Evolutionary conservation across 208 protist species (phyloP), one percentile per base, ranked within the genome.

Genomic region (Endotrypanum monterogeii): DNA sequence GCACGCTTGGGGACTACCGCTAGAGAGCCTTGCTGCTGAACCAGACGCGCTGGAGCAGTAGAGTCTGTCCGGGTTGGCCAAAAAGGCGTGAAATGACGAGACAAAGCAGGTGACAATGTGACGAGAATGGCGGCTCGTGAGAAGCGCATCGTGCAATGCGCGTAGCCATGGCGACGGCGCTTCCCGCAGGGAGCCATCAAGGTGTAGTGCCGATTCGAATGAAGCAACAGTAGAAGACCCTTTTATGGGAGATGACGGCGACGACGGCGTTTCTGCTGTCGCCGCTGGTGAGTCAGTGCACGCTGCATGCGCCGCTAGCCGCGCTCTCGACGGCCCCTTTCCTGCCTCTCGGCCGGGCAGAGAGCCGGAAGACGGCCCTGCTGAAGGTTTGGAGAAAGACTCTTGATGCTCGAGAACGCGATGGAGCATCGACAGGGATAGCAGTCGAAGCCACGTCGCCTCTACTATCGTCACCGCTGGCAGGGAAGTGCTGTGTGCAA

Each of bases 361-460:
- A n/a, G 60, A 32, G 23, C 8, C 30, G 32, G 37, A 28, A 28
- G 20, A 30, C 18, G 25, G 37, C 18, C 37, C 60, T 32, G 58
- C 25, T 65, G 28, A 3, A 25, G 25, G 11, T 5, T 5, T 25
- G 14, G 16, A 7, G 44, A 37, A 46, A 0, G 35, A 65, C 60
- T 65, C 60, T 65, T 9, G 37, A 12, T 35, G 48, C 23, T n/a
- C 58, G 16, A 67, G 41, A 9, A 39, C 35, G 23, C 14, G 60
- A 39, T 25, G 58, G 50, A 55, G 16, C 30, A 8, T 46, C 25
- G 62, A 67, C 23, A 80, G 46, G 9, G 76, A 46, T 23, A 51
- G 54, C 20, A 80, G 57, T 39, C 76, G 52, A 25, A 80, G 76
- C 76, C 69, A 80, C 70, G 48, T 67, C 2, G 76, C 76, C 69